Conservation (phyloP, 2,329 filamentous ascomycete genomes). For the Verticillium dahliae region DNA sequence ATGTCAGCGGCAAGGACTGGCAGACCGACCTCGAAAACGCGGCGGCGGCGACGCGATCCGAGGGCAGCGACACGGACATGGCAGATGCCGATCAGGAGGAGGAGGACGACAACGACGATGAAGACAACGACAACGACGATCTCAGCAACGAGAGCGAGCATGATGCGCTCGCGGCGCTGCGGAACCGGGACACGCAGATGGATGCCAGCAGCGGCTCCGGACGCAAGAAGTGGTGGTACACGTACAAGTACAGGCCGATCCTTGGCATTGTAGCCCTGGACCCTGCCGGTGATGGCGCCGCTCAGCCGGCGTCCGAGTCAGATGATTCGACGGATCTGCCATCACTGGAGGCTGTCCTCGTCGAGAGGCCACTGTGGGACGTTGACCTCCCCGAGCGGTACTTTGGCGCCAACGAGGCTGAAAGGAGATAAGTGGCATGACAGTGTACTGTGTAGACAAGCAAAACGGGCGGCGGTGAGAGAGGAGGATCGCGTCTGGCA, state of each 20-base stretch:
- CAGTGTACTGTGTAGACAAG: slow-evolving; percentile 1
- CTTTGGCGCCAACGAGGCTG: slow-evolving; percentile 50
- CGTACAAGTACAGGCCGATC: slow-evolving; percentile 91
- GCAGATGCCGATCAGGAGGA: slow-evolving; percentile 26
- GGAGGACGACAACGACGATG: slow-evolving; percentile 27
- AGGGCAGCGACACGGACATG: slow-evolving; percentile 30
- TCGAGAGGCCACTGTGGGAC: slow-evolving; percentile 83
- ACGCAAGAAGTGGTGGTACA: slow-evolving; percentile 60
- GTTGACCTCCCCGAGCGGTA: slow-evolving; percentile 70
- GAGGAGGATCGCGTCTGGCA: neutral
- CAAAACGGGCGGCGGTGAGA: neutral
- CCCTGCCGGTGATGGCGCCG: neutral
- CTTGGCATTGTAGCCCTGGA: slow-evolving; percentile 57
- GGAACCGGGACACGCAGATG: slow-evolving; percentile 16
- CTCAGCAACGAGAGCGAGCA: slow-evolving; percentile 16
- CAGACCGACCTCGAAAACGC: slow-evolving; percentile 21
- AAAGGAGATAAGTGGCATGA: slow-evolving; percentile 18
- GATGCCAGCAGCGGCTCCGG: slow-evolving; percentile 13
- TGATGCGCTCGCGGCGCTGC: slow-evolving; percentile 25
- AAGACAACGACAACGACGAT: slow-evolving; percentile 29
- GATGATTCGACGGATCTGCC: slow-evolving; percentile 13
- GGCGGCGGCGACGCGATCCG: slow-evolving; percentile 16
- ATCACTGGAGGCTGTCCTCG: slow-evolving; percentile 71
- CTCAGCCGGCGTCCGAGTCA: neutral
- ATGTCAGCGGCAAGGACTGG: slow-evolving; percentile 26